Percentiles rank a stretch among this genome's conserved stretches.
These are phyloP conservation scores for Termitomyces sp. DNA, from an alignment of 768 basidiomycete species.

Conservation along the genomic window DNA sequence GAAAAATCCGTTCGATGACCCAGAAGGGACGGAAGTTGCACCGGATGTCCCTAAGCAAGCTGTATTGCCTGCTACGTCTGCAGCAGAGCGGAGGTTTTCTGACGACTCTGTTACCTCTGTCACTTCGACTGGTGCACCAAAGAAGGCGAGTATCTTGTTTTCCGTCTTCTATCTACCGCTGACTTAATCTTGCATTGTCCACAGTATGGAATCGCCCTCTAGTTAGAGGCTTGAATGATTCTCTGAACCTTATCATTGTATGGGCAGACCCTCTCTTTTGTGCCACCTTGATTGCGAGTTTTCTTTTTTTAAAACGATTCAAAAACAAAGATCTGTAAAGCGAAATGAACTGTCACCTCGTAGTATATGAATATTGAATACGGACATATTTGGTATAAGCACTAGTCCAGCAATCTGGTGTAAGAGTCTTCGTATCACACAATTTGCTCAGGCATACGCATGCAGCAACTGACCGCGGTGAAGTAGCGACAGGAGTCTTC, in stretches of 20 bases:
- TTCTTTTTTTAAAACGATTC: too few relatives aligned
- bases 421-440: background rate
- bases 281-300: background rate
- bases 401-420: background rate
- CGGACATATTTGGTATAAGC: background rate
- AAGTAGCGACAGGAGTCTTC: background rate
- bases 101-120: background rate
- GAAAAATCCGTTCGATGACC: constrained; percentile 16
- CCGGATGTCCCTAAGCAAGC: constrained; percentile 3
- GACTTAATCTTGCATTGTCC: background rate
- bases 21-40: background rate
- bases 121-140: background rate
- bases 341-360: too few relatives aligned
- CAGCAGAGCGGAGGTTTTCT: constrained; percentile 1
- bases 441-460: background rate
- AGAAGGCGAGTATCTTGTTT: background rate
- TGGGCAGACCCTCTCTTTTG: background rate
- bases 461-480: too few relatives aligned
- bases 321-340: too few relatives aligned
- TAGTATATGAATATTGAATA: background rate
- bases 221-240: too few relatives aligned
- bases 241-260: background rate
- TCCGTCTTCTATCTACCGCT: background rate
- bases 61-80: constrained; percentile 7
- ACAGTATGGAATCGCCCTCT: background rate